A percentile compares a stretch with the other conserved stretches of the same genome.
These are phyloP conservation scores for Colletotrichum sp. DNA, from an alignment of 2,329 filamentous ascomycete genomes.

Conservation along the genomic window DNA sequence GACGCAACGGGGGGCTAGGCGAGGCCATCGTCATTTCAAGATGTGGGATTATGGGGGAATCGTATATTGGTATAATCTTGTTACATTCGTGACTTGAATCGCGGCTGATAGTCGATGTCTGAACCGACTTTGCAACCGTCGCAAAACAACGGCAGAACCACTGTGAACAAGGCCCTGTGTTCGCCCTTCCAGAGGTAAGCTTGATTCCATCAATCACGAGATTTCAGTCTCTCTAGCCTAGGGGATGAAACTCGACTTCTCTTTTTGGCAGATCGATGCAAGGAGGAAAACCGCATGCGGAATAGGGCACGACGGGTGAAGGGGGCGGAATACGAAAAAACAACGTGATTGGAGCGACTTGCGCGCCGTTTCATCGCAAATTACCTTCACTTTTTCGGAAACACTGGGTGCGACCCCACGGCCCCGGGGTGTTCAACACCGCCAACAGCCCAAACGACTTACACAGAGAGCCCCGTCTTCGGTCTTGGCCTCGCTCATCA, in stretches of 20 bases:
- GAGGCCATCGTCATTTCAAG: neutral
- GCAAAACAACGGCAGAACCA: neutral
- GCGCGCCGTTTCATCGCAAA: slow-evolving; percentile 4
- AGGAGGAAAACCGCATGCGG: neutral
- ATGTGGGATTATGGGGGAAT: neutral
- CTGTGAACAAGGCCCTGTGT: neutral
- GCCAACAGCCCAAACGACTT: neutral
- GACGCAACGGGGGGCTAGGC: neutral
- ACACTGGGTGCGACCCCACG: neutral
- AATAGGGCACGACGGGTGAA: neutral
- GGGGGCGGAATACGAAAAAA: neutral
- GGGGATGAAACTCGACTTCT: neutral
- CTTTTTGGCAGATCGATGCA: slow-evolving; percentile 6
- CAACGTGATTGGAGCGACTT: neutral
- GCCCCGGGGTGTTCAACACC: neutral
- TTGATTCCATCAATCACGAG: neutral
- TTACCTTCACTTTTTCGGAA: neutral
- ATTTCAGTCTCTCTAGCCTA: neutral
- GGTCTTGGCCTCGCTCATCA: neutral
- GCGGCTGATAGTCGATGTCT: rapidly evolving
- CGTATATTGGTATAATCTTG: neutral
- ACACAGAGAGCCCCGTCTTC: neutral
- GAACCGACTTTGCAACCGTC: rapidly evolving
- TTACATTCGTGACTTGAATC: neutral
- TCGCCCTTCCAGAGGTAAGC: neutral